Base-by-base conservation (phyloP, 257 asterid species). In the Solanum etuberosum region DNA sequence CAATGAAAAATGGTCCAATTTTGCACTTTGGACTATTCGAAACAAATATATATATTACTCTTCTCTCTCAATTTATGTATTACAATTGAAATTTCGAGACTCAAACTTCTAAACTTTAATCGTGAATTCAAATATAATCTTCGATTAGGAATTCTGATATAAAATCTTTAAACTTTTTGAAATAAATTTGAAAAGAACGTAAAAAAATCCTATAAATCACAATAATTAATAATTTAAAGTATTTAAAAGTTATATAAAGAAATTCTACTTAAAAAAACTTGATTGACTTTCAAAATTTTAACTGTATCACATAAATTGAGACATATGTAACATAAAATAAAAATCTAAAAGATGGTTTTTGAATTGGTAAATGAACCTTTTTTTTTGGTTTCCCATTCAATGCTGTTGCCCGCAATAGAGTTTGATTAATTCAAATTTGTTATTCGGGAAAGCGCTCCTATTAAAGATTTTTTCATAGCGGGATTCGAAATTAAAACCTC, bases 401-500 rank as follows among this genome's bases (percentile, higher is more conserved):
- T 23, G 13, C 2, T 1, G 67, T 4, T 59, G 12, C 0, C 29
- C 1, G 0, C 1, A 9, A 59, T 59, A 11, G 31, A 61, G 16
- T 10, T 4, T 0, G 31, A 61, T 0, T 23, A 61, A 9, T 61
- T n/a, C 0, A 61, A 2, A 61, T n/a, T 63, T 0, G 4, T 20
- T 0, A 48, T 48, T 48, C 21, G 0, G 59, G 1, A 1, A 48
- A 48, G 59, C 59, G 0, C 59, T 0, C 21, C 59, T 48, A 48
- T 11, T 54, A 21, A 21, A 21, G n/a, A 21, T 21, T 21, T 21
- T 51, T 51, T 54, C 4, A n/a, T n/a, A 63, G 7, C 6, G 0
- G 0, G 5, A 1, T 63, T 63, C 0, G 0, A 10, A 63, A 61
- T 10, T 1, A 0, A 63, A 1, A 63, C 13, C 14, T 0, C 0